These are phyloP conservation scores for Lasiosphaeris hirsuta DNA, from an alignment of 495 filamentous ascomycete genomes.

Conservation along the genomic window DNA sequence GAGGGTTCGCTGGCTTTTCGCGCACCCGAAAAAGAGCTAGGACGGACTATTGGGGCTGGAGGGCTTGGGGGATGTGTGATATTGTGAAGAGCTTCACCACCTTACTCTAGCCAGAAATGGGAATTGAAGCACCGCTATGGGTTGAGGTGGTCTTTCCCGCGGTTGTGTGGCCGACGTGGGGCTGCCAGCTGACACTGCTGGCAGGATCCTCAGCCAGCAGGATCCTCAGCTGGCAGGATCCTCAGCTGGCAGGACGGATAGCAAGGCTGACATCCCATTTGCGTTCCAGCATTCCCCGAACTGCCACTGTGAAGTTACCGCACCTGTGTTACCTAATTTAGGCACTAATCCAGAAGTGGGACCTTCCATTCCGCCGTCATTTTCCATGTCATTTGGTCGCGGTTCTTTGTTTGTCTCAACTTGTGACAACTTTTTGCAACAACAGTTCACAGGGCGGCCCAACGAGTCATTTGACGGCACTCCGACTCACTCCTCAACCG, in stretches of 20 bases:
- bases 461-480: no score
- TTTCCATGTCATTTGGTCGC: no score
- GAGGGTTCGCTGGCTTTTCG: neutral
- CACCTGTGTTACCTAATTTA: neutral
- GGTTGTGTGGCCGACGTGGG: conserved; percentile 17
- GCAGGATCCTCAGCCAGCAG: no score
- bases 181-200: conserved; percentile 13
- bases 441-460: neutral
- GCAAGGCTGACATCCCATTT: no score
- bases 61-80: neutral
- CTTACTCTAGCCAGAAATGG: neutral
- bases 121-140: neutral
- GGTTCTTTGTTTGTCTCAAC: neutral
- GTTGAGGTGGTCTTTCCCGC: conserved; percentile 29
- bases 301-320: no score
- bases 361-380: neutral
- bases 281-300: no score
- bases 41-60: neutral
- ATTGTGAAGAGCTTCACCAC: conserved; percentile 24
- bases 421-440: neutral
- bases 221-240: neutral
- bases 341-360: neutral
- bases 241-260: neutral
- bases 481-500: no score
- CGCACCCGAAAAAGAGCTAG: no score